phyloP scores from a whole-genome alignment of 2,329 filamentous ascomycete species.

The Eutypella sp. region DNA sequence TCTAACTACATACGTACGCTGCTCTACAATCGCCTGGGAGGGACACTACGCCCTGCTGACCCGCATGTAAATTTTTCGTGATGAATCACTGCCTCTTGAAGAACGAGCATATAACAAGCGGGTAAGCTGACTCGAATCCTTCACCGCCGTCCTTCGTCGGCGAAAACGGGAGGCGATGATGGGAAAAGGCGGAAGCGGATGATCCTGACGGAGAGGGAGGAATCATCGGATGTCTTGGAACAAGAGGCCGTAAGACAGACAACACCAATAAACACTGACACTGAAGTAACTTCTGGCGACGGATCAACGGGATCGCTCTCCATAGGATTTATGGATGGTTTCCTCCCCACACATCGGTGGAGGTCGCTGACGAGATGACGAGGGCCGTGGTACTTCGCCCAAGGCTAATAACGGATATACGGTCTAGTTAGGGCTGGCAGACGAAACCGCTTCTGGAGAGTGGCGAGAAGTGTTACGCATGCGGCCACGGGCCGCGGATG shows the following conservation, averaged over 20 bases:
- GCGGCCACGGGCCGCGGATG: neutral
- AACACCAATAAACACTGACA: no score
- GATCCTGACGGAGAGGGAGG: neutral
- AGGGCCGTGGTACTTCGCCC: no score
- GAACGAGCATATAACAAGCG: neutral
- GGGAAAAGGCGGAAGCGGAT: neutral
- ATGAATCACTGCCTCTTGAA: neutral
- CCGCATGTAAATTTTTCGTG: neutral
- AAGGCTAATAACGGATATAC: neutral
- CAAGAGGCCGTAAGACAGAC: neutral
- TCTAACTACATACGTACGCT: neutral
- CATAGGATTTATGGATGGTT: no score
- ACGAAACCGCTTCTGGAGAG: neutral
- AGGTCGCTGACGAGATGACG: no score
- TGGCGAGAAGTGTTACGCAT: neutral
- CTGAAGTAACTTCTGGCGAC: no score
- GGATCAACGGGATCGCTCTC: no score
- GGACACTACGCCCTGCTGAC: neutral
- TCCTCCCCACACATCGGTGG: no score
- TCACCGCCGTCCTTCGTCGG: neutral
- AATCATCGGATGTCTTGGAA: neutral
- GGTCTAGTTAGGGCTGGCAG: neutral
- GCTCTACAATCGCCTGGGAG: neutral
- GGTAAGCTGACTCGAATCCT: neutral
- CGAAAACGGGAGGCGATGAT: neutral